phyloP scores from a whole-genome alignment of 2,329 filamentous ascomycete species.

The Fusarium sp. region DNA sequence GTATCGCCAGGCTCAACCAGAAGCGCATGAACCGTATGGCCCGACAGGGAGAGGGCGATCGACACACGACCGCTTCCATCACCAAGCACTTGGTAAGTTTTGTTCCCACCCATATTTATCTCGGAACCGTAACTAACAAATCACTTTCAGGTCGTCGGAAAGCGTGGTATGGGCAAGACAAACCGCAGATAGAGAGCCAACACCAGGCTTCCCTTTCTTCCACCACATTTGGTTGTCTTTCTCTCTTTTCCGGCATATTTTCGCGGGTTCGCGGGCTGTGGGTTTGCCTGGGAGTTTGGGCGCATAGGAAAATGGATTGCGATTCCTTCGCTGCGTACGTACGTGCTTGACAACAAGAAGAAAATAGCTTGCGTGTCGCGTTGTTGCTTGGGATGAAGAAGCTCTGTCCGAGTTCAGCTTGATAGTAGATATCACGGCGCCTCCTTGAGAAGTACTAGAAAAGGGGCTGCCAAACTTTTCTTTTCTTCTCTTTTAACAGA shows the following conservation, averaged over 20 bases:
- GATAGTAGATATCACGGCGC: slow-evolving; percentile 36
- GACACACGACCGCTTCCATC: slow-evolving; percentile 82
- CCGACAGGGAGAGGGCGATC: slow-evolving; percentile 94
- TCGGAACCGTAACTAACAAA: slow-evolving; percentile 5
- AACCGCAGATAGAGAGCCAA: slow-evolving; percentile 65
- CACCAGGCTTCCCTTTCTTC: slow-evolving; percentile 15
- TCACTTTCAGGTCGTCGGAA: slow-evolving; percentile 75
- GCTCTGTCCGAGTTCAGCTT: slow-evolving; percentile 28
- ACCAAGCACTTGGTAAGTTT: slow-evolving; percentile 88
- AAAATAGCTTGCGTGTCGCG: slow-evolving; percentile 17
- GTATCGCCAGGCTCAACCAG: slow-evolving; percentile 88
- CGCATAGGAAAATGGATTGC: slow-evolving; percentile 40
- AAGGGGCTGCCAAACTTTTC: slow-evolving; percentile 18
- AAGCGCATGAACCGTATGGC: slow-evolving; percentile 99
- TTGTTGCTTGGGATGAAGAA: slow-evolving; percentile 33
- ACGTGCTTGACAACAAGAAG: slow-evolving; percentile 12
- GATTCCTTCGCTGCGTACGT: slow-evolving; percentile 27
- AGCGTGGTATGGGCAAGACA: slow-evolving; percentile 93
- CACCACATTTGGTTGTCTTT: slow-evolving; percentile 32
- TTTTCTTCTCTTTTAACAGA: slow-evolving; percentile 30
- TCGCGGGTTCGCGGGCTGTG: slow-evolving; percentile 34
- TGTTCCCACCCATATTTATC: not conserved
- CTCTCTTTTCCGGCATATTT: slow-evolving; percentile 37
- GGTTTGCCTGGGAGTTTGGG: slow-evolving; percentile 46
- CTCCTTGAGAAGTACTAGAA: slow-evolving; percentile 16